Evolutionary conservation across 192 early-diverging fungal genomes (phyloP).

Genomic region (Physocladia obscura): DNA sequence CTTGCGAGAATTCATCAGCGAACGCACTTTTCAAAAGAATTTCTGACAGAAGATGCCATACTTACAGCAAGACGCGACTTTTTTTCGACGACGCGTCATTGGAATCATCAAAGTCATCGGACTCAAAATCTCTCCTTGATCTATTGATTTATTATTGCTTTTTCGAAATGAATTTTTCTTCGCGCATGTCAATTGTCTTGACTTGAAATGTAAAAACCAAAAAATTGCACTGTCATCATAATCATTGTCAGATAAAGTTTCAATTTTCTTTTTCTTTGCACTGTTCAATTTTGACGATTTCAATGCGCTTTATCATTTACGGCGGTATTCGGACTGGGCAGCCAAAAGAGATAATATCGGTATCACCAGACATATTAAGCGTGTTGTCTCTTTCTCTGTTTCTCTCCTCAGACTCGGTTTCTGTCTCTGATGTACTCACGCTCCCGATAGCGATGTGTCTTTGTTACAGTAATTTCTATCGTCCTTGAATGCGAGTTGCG

Average conservation of each 20-base stretch:
- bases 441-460: too few relatives aligned
- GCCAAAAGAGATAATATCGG: constrained; percentile 1
- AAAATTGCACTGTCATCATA: not conserved
- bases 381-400: not conserved
- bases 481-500: too few relatives aligned
- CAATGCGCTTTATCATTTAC: not conserved
- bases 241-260: not conserved
- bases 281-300: not conserved
- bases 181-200: too few relatives aligned
- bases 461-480: too few relatives aligned
- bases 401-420: not conserved
- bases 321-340: not conserved
- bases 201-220: not conserved
- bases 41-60: too few relatives aligned
- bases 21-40: too few relatives aligned
- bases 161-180: not conserved
- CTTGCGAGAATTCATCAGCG: constrained; percentile 36
- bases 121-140: not conserved
- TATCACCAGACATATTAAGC: not conserved
- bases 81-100: too few relatives aligned
- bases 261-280: not conserved
- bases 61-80: too few relatives aligned
- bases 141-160: constrained; percentile 5
- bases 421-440: not conserved
- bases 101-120: too few relatives aligned